Evolutionary conservation across 768 basidiomycete genomes (phyloP).

Genomic region (Tricholoma sp.): DNA sequence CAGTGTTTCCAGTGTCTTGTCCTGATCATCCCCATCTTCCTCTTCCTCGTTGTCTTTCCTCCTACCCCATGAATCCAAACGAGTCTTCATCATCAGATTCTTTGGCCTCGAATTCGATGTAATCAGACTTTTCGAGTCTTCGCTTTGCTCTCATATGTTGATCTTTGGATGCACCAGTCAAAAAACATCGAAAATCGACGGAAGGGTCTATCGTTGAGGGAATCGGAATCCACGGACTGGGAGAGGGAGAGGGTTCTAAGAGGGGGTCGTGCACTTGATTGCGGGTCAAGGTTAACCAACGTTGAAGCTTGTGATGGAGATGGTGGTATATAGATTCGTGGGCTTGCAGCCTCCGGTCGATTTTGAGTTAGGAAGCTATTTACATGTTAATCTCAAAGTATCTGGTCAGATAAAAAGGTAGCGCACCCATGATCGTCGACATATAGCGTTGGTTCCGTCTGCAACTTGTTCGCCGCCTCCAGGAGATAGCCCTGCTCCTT

Average conservation of each 20-base stretch:
- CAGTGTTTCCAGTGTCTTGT: conserved; percentile 52
- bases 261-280: conserved; percentile 24
- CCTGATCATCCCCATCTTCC: conserved; percentile 57
- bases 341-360: conserved; percentile 45
- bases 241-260: conserved; percentile 37
- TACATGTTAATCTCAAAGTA: neutral
- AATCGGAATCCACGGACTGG: conserved; percentile 22
- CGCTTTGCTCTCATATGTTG: conserved; percentile 20
- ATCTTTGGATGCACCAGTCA: conserved; percentile 24
- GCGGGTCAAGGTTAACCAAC: conserved; percentile 8
- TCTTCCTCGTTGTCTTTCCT: conserved; percentile 53
- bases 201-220: conserved; percentile 22
- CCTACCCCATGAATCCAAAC: conserved; percentile 53
- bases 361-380: conserved; percentile 78
- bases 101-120: conserved; percentile 68
- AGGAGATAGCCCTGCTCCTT: conserved; percentile 70
- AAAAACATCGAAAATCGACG: conserved; percentile 43
- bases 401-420: neutral
- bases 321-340: conserved; percentile 43
- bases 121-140: conserved; percentile 48
- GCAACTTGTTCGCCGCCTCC: conserved; percentile 34
- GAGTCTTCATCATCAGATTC: conserved; percentile 79
- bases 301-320: conserved; percentile 33
- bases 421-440: conserved; percentile 71
- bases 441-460: conserved; percentile 48